Conservation (phyloP, 129 eudicot species). For the Helianthus tuberosus region DNA sequence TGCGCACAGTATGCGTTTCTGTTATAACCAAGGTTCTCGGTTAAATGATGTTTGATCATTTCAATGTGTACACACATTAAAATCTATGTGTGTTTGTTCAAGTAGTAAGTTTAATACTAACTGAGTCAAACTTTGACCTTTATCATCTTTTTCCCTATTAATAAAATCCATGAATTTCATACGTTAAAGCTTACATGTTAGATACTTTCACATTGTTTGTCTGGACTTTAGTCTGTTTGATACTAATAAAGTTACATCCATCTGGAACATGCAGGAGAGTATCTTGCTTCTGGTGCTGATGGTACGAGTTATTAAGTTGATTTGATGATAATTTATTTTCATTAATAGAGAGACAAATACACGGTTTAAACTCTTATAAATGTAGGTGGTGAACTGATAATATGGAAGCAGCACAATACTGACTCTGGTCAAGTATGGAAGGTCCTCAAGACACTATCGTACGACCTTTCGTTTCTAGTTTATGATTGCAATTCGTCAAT, state of each 20-base stretch:
- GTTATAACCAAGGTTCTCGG: too few relatives aligned
- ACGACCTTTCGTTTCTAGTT: constrained; percentile 42
- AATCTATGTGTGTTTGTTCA: not conserved
- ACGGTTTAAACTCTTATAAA: constrained; percentile 12
- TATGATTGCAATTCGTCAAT: constrained; percentile 3
- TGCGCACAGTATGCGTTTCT: not conserved
- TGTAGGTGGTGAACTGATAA: constrained; percentile 84
- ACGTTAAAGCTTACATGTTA: not conserved
- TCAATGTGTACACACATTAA: not conserved
- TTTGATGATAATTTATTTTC: not conserved
- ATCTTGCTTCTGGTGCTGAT: constrained; percentile 98
- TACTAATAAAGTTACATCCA: constrained; percentile 17
- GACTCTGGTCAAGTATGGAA: constrained; percentile 89
- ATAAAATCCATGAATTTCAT: not conserved
- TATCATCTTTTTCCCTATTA: too few relatives aligned
- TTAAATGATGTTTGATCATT: not conserved
- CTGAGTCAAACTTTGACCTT: not conserved
- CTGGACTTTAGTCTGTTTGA: not conserved
- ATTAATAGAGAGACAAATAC: not conserved
- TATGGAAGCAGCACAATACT: constrained; percentile 74
- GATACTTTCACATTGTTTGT: not conserved
- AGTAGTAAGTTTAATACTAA: not conserved
- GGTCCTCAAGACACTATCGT: constrained; percentile 86
- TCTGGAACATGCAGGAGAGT: constrained; percentile 66
- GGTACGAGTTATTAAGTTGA: constrained; percentile 49